Base-by-base conservation (phyloP, 371 early-diverging fungal species). In the Mortierella sp. region DNA sequence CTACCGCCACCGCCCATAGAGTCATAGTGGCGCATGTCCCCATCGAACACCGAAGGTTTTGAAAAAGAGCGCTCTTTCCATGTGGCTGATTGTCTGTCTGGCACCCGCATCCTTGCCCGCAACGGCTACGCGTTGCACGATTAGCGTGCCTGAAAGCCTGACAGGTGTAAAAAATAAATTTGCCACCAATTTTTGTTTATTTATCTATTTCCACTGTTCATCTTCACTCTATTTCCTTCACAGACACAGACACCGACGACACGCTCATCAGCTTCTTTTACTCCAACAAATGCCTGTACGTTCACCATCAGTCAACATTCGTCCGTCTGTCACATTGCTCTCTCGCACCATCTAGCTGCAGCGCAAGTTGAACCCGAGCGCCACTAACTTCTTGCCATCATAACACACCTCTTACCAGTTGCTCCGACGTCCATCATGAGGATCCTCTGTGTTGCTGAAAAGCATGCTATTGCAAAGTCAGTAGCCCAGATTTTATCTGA, bases 361-460 rank as follows among this genome's bases (percentile, higher is more conserved):
- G 21, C 44, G 11, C 31, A 44, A 40, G 0, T 59, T 48, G 74
- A 59, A 40, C 31, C 3, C 16, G 31, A 34, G 34, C 74, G 74
- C 74, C 74, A 74, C 64, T 74, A 61, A 59, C 61, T 74, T 48
- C 1, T 10, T 1, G 40, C 16, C 34, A 64, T 61, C 64, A 24
- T 24, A 71, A 50, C 48, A 14, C 28, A 16, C 50, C 28, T 11
- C 50, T 24, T 53, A n/a, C 19, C 40, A 64, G 64, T 64, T 64
- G 64, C 34, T 21, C 64, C 37, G 14, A 31, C 19, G 28, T 26
- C 76, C 79, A 71, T 53, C 75, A 94, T 94, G 94, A 90, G 89
- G 79, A 89, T 96, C 40, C 88, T 99, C 54, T 97, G 98, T 88
- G 98, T 99, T 54, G 99, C 99, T 74, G 99, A 99, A 87, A 99